Evolutionary conservation across 345 rosid species (phyloP).

Genomic region (Arabidopsis arenosa): DNA sequence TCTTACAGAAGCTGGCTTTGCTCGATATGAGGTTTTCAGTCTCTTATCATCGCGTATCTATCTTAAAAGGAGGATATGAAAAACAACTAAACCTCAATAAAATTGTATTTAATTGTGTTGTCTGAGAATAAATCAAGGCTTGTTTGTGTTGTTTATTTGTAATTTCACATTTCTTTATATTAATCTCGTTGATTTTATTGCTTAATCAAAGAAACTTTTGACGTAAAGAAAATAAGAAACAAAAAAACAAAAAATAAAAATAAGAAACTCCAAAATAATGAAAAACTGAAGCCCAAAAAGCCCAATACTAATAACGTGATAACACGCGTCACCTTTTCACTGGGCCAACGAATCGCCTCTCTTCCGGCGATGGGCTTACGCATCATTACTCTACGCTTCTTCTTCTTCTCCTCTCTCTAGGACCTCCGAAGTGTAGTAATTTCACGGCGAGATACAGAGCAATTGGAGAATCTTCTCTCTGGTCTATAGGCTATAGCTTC

Average conservation of each 20-base stretch:
- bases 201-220: too few relatives aligned
- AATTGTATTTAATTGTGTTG: too few relatives aligned
- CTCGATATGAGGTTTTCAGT: slow-evolving; percentile 49
- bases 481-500: too few relatives aligned
- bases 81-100: neutral
- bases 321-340: slow-evolving; percentile 1
- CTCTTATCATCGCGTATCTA: slow-evolving; percentile 60
- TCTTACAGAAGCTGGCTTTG: slow-evolving; percentile 62
- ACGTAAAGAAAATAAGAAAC: neutral
- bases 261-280: neutral
- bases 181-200: too few relatives aligned
- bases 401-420: neutral
- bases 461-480: slow-evolving; percentile 1
- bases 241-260: too few relatives aligned
- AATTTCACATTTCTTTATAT: too few relatives aligned
- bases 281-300: slow-evolving; percentile 20
- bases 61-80: neutral
- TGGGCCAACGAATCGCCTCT: neutral
- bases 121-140: too few relatives aligned
- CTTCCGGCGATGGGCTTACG: slow-evolving; percentile 15
- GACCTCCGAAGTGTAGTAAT: neutral
- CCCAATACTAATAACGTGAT: neutral
- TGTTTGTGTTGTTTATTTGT: too few relatives aligned
- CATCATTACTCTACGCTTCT: neutral
- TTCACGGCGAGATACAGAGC: slow-evolving; percentile 22